Conservation (phyloP, 441 rosid genomes). For the Gossypium laxum region DNA sequence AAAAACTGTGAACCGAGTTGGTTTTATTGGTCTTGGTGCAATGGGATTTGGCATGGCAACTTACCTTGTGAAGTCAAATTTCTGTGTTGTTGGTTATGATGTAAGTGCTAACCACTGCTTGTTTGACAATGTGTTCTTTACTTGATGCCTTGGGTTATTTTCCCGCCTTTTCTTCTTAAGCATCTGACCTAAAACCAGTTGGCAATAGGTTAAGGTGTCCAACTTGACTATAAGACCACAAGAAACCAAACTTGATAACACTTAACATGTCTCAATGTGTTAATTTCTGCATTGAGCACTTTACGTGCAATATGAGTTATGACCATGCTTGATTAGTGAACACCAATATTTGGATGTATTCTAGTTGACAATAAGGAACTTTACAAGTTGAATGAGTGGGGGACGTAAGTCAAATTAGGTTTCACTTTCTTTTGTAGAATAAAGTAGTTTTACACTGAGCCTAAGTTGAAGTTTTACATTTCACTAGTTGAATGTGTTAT, state of each 20-base stretch:
- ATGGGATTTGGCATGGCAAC: constrained; percentile 99
- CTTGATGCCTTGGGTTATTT: constrained; percentile 1
- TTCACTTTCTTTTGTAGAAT: not conserved
- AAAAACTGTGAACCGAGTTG: constrained; percentile 48
- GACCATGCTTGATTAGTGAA: not conserved
- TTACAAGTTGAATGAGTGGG: not conserved
- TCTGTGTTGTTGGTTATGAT: constrained; percentile 63
- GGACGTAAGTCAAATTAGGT: not conserved
- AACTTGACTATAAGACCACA: not conserved
- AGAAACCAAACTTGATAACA: not conserved
- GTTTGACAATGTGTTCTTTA: constrained; percentile 1
- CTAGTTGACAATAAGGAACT: not conserved
- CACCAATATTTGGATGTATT: not conserved
- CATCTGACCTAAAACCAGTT: not conserved
- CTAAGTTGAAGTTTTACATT: not conserved
- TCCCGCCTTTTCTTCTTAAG: not conserved
- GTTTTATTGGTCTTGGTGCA: constrained; percentile 95
- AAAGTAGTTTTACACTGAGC: not conserved
- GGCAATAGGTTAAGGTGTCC: not conserved
- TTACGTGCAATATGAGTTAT: not conserved
- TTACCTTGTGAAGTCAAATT: constrained; percentile 60
- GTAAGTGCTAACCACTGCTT: constrained; percentile 37
- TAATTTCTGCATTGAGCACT: not conserved
- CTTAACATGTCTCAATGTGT: not conserved
- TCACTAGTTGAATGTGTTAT: too few species aligned